Evolutionary conservation across 2,329 filamentous ascomycete genomes (phyloP).

Genomic region (Sphaceloma murrayae): DNA sequence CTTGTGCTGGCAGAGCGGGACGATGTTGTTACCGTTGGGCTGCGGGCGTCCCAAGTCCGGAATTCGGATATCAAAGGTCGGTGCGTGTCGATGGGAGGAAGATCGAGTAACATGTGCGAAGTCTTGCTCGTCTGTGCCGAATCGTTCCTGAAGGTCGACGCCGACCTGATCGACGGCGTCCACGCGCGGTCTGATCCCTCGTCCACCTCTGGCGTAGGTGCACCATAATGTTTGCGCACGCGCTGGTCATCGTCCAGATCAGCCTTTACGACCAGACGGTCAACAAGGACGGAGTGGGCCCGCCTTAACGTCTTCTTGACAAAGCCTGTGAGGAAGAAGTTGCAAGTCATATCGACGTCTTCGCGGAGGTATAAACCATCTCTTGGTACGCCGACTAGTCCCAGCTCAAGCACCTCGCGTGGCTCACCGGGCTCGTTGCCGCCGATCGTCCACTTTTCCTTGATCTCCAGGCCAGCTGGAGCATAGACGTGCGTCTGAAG

Average conservation of each 20-base stretch:
- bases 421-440: slow-evolving; percentile 64
- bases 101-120: slow-evolving; percentile 1
- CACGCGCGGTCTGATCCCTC: slow-evolving; percentile 5
- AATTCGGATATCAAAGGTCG: slow-evolving; percentile 2
- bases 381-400: slow-evolving; percentile 47
- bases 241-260: slow-evolving; percentile 19
- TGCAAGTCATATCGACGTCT: slow-evolving; percentile 75
- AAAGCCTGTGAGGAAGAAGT: slow-evolving; percentile 63
- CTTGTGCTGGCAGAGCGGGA: not conserved
- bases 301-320: slow-evolving; percentile 76
- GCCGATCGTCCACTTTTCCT: slow-evolving; percentile 65
- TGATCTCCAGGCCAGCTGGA: slow-evolving; percentile 70
- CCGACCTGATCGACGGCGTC: slow-evolving; percentile 8
- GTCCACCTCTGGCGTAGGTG: slow-evolving; percentile 1
- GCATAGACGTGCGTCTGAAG: slow-evolving; percentile 78
- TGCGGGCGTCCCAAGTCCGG: slow-evolving; percentile 1
- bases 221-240: slow-evolving; percentile 14
- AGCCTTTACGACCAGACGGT: slow-evolving; percentile 28
- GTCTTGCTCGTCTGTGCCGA: slow-evolving; percentile 8
- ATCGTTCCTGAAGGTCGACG: slow-evolving; percentile 8
- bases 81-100: not conserved
- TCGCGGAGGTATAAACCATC: slow-evolving; percentile 72
- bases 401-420: slow-evolving; percentile 52
- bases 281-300: slow-evolving; percentile 61
- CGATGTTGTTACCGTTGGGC: slow-evolving; percentile 1